Evolutionary conservation across 1,284 basidiomycete genomes (phyloP), one percentile per base, ranked within the genome.

Genomic region (Hortiboletus rubellus): DNA sequence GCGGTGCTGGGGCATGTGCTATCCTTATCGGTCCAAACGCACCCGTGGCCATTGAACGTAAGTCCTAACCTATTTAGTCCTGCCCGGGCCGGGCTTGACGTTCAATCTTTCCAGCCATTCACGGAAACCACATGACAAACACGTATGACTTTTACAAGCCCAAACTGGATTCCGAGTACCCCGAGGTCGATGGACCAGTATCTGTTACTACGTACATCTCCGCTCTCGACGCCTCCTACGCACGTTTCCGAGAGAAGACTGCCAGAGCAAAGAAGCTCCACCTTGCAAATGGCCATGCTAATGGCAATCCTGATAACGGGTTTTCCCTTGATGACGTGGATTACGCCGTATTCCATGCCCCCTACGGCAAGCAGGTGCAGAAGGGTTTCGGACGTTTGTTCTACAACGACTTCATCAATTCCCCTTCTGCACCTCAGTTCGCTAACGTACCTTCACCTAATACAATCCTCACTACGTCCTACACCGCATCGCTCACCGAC

Each of bases 101-200:
- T n/a, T 43, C 24, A 44, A 36, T 57, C 57, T 51, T 52, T 63
- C n/a, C 72, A 97, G 94, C 96, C 65, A 85, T 95, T 63, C 97
- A 98, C 77, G 96, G 96, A 48, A 94, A 90, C 53, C 93, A 97
- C 82, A 98, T 99, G 91, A 89, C 90, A 66, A 97, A 99, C 81
- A 92, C 90, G 1, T 98, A 96, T 79, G 95, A 98, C 79, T 97
- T 97, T 75, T 97, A 96, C 87, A 98, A 98, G 81, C 95, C 95
- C 55, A 90, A 93, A 62, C 85, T 97, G 27, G 86, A 87, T 57
- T 94, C 91, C 17, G 94, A 96, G 75, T 96, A 98, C 79, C 96
- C 96, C 62, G 91, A 93, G 68, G 97, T 99, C 54, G 96, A 99
- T 74, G 96, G 96, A 7, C 96, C 96, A 17, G 90, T 97, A 64